Conservation (phyloP, 1,139 yeast genomes). For the Pichia sp. region DNA sequence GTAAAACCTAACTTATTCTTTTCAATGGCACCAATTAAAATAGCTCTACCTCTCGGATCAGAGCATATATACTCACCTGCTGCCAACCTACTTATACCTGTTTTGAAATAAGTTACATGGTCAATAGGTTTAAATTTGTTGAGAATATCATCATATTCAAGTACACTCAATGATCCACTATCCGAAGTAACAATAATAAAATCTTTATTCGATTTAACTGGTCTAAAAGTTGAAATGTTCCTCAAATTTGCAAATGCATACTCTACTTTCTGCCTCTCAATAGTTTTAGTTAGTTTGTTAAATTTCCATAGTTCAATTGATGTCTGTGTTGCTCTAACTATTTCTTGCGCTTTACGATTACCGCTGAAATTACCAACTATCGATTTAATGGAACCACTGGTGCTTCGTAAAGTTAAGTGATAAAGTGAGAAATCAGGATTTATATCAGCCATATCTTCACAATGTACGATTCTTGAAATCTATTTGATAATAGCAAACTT, state of each 20-base stretch:
- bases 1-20: constrained; percentile 62
- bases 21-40: constrained; percentile 67
- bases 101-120: constrained; percentile 66
- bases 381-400: constrained; percentile 46
- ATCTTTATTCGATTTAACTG: constrained; percentile 50
- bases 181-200: constrained; percentile 68
- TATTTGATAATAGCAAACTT: too few species aligned
- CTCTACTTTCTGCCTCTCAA: constrained; percentile 37
- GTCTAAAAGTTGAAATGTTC: constrained; percentile 41
- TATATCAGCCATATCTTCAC: constrained; percentile 15
- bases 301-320: constrained; percentile 46
- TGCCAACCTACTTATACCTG: constrained; percentile 65
- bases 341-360: constrained; percentile 47
- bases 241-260: constrained; percentile 57
- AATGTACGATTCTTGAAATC: too few species aligned
- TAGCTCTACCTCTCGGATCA: constrained; percentile 69
- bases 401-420: constrained; percentile 56
- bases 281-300: constrained; percentile 49
- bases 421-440: constrained; percentile 49
- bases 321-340: constrained; percentile 53
- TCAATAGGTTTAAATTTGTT: constrained; percentile 42
- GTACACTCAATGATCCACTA: constrained; percentile 63
- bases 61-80: constrained; percentile 74
- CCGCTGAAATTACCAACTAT: constrained; percentile 66
- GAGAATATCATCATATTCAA: constrained; percentile 39